Evolutionary conservation across 2,329 filamentous ascomycete genomes (phyloP).

Genomic region (Aurifilum marmelostoma): DNA sequence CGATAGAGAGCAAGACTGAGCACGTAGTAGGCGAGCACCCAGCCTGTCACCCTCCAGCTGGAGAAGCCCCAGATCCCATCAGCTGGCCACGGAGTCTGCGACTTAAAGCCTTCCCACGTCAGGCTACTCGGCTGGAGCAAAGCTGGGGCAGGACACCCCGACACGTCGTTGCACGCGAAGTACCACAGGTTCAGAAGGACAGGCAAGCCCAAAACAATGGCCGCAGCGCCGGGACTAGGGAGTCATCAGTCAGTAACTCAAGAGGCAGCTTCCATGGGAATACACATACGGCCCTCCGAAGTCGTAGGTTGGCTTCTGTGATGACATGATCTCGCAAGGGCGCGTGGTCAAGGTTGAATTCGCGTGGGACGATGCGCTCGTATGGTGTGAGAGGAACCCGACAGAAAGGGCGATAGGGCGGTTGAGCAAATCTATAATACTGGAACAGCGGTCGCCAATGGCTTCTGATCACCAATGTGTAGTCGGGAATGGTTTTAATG

Average conservation of each 20-base stretch:
- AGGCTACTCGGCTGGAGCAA: slow-evolving; percentile 50
- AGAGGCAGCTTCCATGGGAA: neutral
- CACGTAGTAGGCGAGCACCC: slow-evolving; percentile 72
- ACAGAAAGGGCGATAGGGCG: too few relatives aligned
- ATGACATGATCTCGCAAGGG: slow-evolving; percentile 13
- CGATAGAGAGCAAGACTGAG: slow-evolving; percentile 73
- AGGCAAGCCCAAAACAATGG: slow-evolving; percentile 30
- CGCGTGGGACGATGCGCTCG: neutral
- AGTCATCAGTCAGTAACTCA: neutral
- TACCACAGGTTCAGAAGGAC: slow-evolving; percentile 29
- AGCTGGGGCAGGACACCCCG: slow-evolving; percentile 56
- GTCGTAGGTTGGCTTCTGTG: slow-evolving; percentile 26
- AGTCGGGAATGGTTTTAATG: neutral
- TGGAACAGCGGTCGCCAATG: neutral
- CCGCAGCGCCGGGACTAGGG: slow-evolving; percentile 28
- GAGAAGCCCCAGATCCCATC: slow-evolving; percentile 68
- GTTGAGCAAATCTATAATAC: neutral
- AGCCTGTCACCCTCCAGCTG: slow-evolving; percentile 66
- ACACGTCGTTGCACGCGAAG: slow-evolving; percentile 57
- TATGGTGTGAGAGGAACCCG: neutral
- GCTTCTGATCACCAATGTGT: neutral
- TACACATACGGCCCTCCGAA: slow-evolving; percentile 30
- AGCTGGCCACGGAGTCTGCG: slow-evolving; percentile 57
- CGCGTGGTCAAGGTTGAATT: neutral
- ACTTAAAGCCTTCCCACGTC: slow-evolving; percentile 48